Evolutionary conservation across 495 filamentous ascomycete species (phyloP).

Genomic region (Pseudoneurospora amorphoporcata): DNA sequence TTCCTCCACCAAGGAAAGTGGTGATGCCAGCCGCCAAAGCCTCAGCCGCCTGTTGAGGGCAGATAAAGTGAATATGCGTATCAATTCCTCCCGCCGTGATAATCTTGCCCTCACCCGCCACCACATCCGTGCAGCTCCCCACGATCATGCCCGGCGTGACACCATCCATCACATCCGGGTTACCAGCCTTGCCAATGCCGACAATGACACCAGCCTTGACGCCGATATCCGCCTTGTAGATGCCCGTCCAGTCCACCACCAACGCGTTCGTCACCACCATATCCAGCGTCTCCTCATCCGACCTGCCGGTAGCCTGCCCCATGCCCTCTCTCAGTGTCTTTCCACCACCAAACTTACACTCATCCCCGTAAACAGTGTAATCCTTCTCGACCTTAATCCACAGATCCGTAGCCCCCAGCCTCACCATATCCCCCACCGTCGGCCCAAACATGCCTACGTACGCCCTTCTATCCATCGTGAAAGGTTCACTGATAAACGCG

Average conservation of each 20-base stretch:
- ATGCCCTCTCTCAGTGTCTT: slow-evolving; percentile 94
- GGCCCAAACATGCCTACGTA: slow-evolving; percentile 91
- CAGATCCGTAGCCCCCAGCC: slow-evolving; percentile 75
- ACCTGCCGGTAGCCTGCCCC: slow-evolving; percentile 77
- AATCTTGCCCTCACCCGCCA: slow-evolving; percentile 89
- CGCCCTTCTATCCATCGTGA: slow-evolving; percentile 62
- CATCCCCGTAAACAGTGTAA: slow-evolving; percentile 75
- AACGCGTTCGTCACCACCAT: slow-evolving; percentile 88
- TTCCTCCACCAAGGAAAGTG: slow-evolving; percentile 85
- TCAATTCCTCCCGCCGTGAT: slow-evolving; percentile 89
- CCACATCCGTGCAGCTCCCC: slow-evolving; percentile 88
- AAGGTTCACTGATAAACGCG: slow-evolving; percentile 40
- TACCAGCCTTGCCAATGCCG: slow-evolving; percentile 92
- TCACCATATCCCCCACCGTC: slow-evolving; percentile 73
- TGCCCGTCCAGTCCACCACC: slow-evolving; percentile 84
- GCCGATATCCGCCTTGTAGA: slow-evolving; percentile 96
- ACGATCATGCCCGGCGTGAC: slow-evolving; percentile 72
- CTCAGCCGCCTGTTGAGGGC: slow-evolving; percentile 87
- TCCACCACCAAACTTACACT: slow-evolving; percentile 91
- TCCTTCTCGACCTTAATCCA: slow-evolving; percentile 93
- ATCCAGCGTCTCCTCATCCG: slow-evolving; percentile 64
- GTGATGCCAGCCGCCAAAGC: slow-evolving; percentile 82
- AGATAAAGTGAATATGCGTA: slow-evolving; percentile 93
- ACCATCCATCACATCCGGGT: slow-evolving; percentile 92
- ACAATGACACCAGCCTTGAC: slow-evolving; percentile 82